Evolutionary conservation across 2,329 filamentous ascomycete genomes (phyloP), one percentile per base, ranked within the genome.

Genomic region (Phialocephala sp.): DNA sequence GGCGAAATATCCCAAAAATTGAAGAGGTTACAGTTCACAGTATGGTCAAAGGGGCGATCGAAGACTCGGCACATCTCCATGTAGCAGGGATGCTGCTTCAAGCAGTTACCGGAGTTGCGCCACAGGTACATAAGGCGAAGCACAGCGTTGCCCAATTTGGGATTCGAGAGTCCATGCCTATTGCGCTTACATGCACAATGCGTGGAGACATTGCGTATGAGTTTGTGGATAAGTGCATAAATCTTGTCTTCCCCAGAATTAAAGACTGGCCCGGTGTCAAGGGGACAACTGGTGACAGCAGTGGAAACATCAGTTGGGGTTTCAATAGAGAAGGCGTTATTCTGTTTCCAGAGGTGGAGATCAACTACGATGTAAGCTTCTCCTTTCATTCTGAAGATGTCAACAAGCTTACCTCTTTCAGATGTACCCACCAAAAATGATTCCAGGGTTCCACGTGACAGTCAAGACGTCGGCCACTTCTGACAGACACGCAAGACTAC

Each of bases 241-340:
- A 97, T 76, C 83, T 98, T 9, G 94, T 99, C 6, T 85, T 98
- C 76, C 95, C 95, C 45, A 91, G 89, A 76, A 96, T 99, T 80
- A 99, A 98, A 84, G 95, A 99, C 73, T 99, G 93, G 91, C 87
- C 87, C 63, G 95, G 95, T 66, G 83, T 91, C n/a, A 86, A 86
- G 72, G 89, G 88, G 58, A 69, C 74, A 9, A 74, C 92, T 45
- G 95, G 95, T 75, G 95, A 99, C 78, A 89, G 88, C 75, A 90
- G 90, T 68, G 95, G 95, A 43, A 97, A 98, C 78, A 85, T 99
- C 71, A 85, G 84, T 11, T 94, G 94, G 78, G 95, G 95, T 71
- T 83, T 99, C 73, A 85, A 84, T 15, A 84, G 89, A 5, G 89
- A 92, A 65, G 87, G 91, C 72, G 88, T 97, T 73, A 88, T 90